Base-by-base conservation (phyloP, 805 yeast species). In the Wickerhamomyces subpelliculosus region DNA sequence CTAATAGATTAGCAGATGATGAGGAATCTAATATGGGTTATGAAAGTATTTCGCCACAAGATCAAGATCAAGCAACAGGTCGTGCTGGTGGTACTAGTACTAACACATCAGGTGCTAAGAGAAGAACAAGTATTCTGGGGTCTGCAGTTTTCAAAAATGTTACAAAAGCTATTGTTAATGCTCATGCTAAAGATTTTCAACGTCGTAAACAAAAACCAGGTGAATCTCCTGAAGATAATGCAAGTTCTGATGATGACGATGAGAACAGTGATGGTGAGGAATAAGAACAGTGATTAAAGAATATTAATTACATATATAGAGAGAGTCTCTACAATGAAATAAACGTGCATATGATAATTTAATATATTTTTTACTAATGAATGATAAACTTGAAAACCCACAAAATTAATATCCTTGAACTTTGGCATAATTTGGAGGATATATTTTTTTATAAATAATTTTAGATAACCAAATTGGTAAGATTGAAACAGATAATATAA, bases 371-470 rank as follows among this genome's bases (percentile, higher is more conserved):
- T 28, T 12, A 41, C 22, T 14, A 23, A 41, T 24, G 8, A 26
- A 26, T 26, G 24, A 22, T 22, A 22, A 22, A 8, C 10, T 22
- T 8, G 10, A 8, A 22, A 8, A 8, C 24, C 24, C 8, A 22
- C 24, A 22, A 8, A 26, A 16, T 27, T 27, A 79, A 39, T 73
- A 80, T 43, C 84, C 93, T 58, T 89, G 97, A 30, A 93, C 97
- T 60, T 93, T 93, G 8, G 97, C 97, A 59, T 93, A 93, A 54
- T 86, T 87, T 24, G 98, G 98, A 4, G 98, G 97, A 48, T 88
- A 76, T 40, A 93, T 60, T 44, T 68, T 78, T 45, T 95, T 72
- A 54, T 81, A 78, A 14, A 90, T 64, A 4, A 84, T 69, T 59
- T 85, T 85, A 3, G 80, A 79, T 2, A 82, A 64, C 96, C 96